Evolutionary conservation across 176 grass and related monocot genomes (phyloP), one percentile per base, ranked within the genome.

Genomic region (Avena atlantica): DNA sequence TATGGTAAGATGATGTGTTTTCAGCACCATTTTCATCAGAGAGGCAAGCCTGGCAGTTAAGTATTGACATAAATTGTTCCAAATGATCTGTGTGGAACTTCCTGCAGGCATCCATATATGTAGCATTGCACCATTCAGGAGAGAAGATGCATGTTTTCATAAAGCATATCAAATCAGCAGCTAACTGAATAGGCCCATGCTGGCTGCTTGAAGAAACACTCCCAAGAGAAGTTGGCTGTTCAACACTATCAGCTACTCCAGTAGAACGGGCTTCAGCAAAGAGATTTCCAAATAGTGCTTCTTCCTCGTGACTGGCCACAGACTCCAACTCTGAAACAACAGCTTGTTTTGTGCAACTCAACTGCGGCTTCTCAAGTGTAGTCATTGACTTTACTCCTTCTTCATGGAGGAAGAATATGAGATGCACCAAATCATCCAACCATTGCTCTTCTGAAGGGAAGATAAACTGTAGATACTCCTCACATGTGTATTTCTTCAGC

Each of bases 221-320:
- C 13, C 78, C 82, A 47, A 83, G 84, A 86, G 88, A 80, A 82
- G 84, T 76, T 45, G 90, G 79, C 82, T 91, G 92, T 83, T 98
- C 93, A 88, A 84, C 71, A 69, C 52, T 88, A 82, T 98, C 96
- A 83, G 83, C 62, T 60, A 85, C 70, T 80, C 90, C 92, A 31
- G 84, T 73, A 42, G 93, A 87, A 19, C 83, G 92, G 78, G 92
- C 85, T 93, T 98, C 93, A 72, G 93, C 79, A 92, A 98, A 98
- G 74, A 98, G 92, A 86, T 98, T 87, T 42, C 93, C 96, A 81
- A 98, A 98, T 51, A 96, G 89, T 69, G 93, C 96, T 56, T 98
- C 96, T 81, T 98, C 96, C 76, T 98, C 96, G n/a, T 96, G 96
- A 77, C 87, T 92, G 55, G 74, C 79, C 78, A 90, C 85, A 81